Conservation (phyloP, 2,329 filamentous ascomycete species). For the Fusarium proliferatum region DNA sequence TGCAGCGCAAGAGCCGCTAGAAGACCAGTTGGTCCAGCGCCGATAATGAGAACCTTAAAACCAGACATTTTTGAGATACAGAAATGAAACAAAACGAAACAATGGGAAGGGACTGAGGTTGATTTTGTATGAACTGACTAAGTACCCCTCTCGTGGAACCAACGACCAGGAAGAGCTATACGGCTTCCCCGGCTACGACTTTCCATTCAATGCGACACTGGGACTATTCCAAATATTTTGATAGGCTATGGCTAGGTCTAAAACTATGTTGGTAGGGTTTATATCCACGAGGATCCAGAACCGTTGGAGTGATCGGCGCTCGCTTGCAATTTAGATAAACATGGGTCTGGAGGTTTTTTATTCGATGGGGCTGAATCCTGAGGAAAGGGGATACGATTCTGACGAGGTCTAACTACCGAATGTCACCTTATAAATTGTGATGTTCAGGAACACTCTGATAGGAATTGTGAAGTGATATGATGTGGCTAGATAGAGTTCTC, state of each 20-base stretch:
- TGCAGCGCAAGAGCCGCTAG: slow-evolving; percentile 14
- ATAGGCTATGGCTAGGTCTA: background rate
- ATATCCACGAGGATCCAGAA: background rate
- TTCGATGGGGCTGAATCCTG: background rate
- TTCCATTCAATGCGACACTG: background rate
- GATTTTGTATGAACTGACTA: background rate
- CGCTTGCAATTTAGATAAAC: background rate
- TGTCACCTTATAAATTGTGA: slow-evolving; percentile 14
- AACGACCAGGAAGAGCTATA: background rate
- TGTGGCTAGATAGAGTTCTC: background rate
- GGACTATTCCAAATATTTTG: background rate
- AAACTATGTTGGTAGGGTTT: background rate
- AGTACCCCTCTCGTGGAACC: background rate
- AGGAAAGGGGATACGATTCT: background rate
- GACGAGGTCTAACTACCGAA: slow-evolving; percentile 5
- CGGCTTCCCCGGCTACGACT: background rate
- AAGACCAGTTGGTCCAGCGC: slow-evolving; percentile 19
- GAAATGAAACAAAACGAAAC: background rate
- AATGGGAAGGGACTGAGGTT: background rate
- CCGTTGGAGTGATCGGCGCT: slow-evolving; percentile 23
- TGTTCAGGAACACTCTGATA: background rate
- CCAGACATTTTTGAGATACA: background rate
- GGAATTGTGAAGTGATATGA: background rate
- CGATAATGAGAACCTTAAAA: slow-evolving; percentile 24
- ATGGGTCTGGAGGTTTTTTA: background rate